A percentile compares a stretch with the other conserved stretches of the same genome.
Conservation (phyloP, 306 rosid genomes). For the Casuarina equisetifolia region DNA sequence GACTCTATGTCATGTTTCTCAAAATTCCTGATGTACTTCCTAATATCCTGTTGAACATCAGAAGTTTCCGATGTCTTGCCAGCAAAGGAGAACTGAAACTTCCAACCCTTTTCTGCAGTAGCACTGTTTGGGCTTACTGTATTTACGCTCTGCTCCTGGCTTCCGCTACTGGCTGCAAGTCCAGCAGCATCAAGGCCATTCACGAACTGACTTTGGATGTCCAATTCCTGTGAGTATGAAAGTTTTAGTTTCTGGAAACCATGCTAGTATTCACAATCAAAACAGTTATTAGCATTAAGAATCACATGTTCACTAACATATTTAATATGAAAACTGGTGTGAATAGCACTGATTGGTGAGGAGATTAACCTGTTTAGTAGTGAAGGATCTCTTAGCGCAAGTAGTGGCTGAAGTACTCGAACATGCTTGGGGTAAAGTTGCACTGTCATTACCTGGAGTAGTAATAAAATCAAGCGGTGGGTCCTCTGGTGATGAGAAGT, state of each 20-base stretch:
- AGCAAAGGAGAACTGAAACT: conserved; percentile 58
- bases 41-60: conserved; percentile 48
- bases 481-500: conserved; percentile 89
- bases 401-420: conserved; percentile 33
- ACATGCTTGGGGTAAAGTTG: conserved; percentile 54
- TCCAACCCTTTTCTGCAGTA: conserved; percentile 29
- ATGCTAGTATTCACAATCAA: neutral
- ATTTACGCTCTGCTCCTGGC: conserved; percentile 19
- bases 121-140: conserved; percentile 33
- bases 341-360: neutral
- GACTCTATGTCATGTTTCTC: conserved; percentile 42
- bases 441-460: conserved; percentile 35
- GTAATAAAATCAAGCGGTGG: conserved; percentile 55
- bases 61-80: conserved; percentile 47
- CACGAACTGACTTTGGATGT: conserved; percentile 27
- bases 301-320: neutral
- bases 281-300: neutral
- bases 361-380: conserved; percentile 29
- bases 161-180: conserved; percentile 24
- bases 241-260: neutral
- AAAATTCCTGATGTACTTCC: conserved; percentile 56
- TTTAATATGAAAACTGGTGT: neutral
- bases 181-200: conserved; percentile 24
- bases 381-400: conserved; percentile 26
- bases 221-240: conserved; percentile 42